Base-by-base conservation (phyloP, 768 basidiomycete genomes). In the Amanita rimosa region DNA sequence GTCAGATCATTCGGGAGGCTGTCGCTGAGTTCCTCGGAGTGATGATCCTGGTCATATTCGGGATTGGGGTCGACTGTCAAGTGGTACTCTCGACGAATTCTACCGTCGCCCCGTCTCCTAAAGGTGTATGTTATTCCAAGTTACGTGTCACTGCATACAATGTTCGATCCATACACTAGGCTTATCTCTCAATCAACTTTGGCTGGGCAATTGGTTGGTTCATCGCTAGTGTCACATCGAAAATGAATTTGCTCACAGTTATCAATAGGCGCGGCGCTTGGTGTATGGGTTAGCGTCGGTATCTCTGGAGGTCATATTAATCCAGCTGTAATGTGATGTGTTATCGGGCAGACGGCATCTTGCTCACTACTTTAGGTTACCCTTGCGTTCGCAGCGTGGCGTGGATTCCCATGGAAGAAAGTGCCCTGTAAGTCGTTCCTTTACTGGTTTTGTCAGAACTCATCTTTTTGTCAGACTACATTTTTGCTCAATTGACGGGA, bases 331-430 rank as follows among this genome's bases (percentile, higher is more conserved):
- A n/a, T 11, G 10, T 59, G 24, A 4, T 33, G 57, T 60, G 52
- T 65, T 61, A 29, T 17, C 29, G 8, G n/a, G 36, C 19, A 48
- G 36, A 29, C 31, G 22, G 33, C 13, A 16, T 16, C 53, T 46
- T 22, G 47, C 42, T 44, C 10, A 53, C 17, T 4, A 38, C 36
- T 51, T n/a, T 29, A 77, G 76, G 69, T 84, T 22, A 85, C 83
- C 11, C 62, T 85, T 44, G 71, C 76, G 16, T 55, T 83, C 24
- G 80, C 78, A 6, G 67, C 75, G n/a, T 74, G 76, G 62, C 78
- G 83, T 50, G 69, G 68, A 49, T 85, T 85, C 61, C 81, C 83
- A 1, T 79, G 80, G 77, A 72, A 69, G 54, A 85, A 85, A 58
- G 83, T 83, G 0, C 84, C 84, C 1, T 65, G 55, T 67, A 49